Evolutionary conservation across 1,284 basidiomycete genomes (phyloP).

Genomic region (Austroboletus niveus): DNA sequence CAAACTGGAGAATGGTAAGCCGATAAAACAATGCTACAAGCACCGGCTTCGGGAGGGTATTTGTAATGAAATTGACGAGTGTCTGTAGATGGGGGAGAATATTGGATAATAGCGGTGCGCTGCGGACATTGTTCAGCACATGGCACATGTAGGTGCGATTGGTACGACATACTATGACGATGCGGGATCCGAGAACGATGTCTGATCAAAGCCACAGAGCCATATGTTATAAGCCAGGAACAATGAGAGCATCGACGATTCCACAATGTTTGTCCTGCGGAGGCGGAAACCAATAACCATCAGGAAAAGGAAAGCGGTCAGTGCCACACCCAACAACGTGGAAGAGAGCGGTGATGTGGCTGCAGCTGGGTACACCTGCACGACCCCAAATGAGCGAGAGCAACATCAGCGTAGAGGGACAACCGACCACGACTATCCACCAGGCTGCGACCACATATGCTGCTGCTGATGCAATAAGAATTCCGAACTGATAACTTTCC

Average conservation of each 20-base stretch:
- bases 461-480: constrained; percentile 70
- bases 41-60: constrained; percentile 83
- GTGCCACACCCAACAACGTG: constrained; percentile 76
- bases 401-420: not conserved
- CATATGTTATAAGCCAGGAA: constrained; percentile 86
- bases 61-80: constrained; percentile 73
- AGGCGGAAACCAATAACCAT: constrained; percentile 88
- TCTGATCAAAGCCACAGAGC: constrained; percentile 75
- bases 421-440: constrained; percentile 75
- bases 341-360: constrained; percentile 83
- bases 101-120: constrained; percentile 72
- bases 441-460: constrained; percentile 76
- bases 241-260: constrained; percentile 83
- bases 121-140: constrained; percentile 30
- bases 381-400: constrained; percentile 7
- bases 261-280: constrained; percentile 89
- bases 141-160: not conserved
- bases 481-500: constrained; percentile 71
- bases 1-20: constrained; percentile 79
- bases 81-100: constrained; percentile 78
- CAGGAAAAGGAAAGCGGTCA: constrained; percentile 76
- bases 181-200: constrained; percentile 63
- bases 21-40: constrained; percentile 83
- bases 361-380: constrained; percentile 72
- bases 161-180: constrained; percentile 65